Evolutionary conservation across 1,284 basidiomycete species (phyloP).

Genomic region (Apiotrichum gamsii): DNA sequence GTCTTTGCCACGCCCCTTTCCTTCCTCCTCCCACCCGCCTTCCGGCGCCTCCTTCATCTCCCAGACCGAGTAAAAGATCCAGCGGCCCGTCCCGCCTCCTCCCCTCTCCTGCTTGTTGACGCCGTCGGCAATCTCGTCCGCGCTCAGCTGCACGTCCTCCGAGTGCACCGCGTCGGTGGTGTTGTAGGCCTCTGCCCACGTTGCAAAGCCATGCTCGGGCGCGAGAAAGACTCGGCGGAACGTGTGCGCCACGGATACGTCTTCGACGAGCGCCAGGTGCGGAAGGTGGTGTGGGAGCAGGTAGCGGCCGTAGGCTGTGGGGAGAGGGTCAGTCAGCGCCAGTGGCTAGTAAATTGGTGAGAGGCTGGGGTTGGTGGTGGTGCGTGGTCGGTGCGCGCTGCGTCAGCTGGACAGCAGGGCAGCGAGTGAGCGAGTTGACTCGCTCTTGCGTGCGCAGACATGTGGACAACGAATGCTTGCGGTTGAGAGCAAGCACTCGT

Average conservation of each 20-base stretch:
- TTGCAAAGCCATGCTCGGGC: conserved; percentile 24
- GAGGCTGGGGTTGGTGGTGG: too few species aligned
- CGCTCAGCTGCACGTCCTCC: conserved; percentile 39
- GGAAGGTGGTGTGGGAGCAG: conserved; percentile 36
- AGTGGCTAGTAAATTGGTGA: too few species aligned
- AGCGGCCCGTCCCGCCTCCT: conserved; percentile 43
- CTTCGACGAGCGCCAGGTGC: conserved; percentile 30
- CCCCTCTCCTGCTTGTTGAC: too few species aligned
- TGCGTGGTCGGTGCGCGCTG: too few species aligned
- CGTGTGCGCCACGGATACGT: conserved; percentile 29
- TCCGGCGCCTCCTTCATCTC: conserved; percentile 36
- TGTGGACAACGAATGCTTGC: too few species aligned
- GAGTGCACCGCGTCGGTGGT: conserved; percentile 38
- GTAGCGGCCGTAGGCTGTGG: conserved; percentile 43
- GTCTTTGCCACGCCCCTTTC: conserved; percentile 38
- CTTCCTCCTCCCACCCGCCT: conserved; percentile 39
- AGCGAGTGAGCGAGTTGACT: too few species aligned
- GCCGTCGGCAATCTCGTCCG: conserved; percentile 34
- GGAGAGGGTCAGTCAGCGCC: not conserved
- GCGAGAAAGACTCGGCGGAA: conserved; percentile 43
- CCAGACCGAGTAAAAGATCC: conserved; percentile 47
- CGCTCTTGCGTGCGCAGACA: too few species aligned
- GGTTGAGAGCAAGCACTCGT: too few species aligned
- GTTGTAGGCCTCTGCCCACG: conserved; percentile 33
- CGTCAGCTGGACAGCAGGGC: too few species aligned